Evolutionary conservation across 2,329 filamentous ascomycete species (phyloP).

Genomic region (Alternaria ethzedia): DNA sequence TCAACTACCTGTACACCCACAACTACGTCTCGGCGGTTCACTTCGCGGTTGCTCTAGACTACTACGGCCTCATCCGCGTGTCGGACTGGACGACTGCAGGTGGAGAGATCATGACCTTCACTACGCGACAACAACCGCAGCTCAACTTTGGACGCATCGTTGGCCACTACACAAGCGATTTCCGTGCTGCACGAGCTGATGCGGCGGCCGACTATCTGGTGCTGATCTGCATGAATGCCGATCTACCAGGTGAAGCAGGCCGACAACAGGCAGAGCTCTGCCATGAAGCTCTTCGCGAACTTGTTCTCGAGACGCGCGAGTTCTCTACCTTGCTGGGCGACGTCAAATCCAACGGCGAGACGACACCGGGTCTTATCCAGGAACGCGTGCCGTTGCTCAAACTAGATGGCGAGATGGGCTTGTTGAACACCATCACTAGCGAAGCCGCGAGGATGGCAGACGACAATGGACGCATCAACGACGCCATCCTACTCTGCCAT

Average conservation of each 20-base stretch:
- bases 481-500: conserved; percentile 93
- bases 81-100: conserved; percentile 74
- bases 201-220: conserved; percentile 93
- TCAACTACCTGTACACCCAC: conserved; percentile 89
- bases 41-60: conserved; percentile 87
- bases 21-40: conserved; percentile 94
- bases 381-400: conserved; percentile 82
- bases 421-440: conserved; percentile 88
- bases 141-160: conserved; percentile 95
- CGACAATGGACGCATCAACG: conserved; percentile 89
- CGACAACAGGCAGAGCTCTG: conserved; percentile 81
- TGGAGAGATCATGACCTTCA: conserved; percentile 71
- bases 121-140: conserved; percentile 74
- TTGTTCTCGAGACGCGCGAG: conserved; percentile 95
- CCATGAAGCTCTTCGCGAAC: conserved; percentile 89
- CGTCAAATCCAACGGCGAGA: conserved; percentile 81
- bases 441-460: conserved; percentile 93
- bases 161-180: conserved; percentile 94
- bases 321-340: conserved; percentile 94
- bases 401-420: conserved; percentile 78
- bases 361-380: conserved; percentile 87
- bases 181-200: conserved; percentile 86
- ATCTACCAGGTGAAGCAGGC: conserved; percentile 76
- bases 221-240: conserved; percentile 88
- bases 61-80: conserved; percentile 70